A percentile compares a stretch with the other conserved stretches of the same genome.
These are phyloP conservation scores for Ciborinia camelliae DNA, from an alignment of 2,329 filamentous ascomycete genomes.

Conservation along the genomic window DNA sequence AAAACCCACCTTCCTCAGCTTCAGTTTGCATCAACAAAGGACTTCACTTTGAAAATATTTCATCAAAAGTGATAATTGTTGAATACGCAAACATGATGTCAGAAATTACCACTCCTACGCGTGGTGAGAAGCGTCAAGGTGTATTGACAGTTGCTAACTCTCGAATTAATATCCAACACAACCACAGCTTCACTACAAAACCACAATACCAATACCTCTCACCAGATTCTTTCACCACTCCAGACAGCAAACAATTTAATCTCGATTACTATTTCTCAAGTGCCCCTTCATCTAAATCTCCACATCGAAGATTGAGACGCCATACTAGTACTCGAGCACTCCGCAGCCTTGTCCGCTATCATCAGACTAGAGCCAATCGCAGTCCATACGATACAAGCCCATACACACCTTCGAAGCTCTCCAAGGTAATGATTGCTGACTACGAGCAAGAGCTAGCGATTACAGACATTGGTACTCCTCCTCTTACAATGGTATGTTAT, in stretches of 20 bases:
- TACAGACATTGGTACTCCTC: background rate
- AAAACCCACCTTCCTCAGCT: background rate
- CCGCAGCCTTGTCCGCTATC: background rate
- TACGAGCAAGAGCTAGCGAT: background rate
- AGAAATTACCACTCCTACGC: background rate
- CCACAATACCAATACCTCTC: background rate
- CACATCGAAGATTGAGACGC: background rate
- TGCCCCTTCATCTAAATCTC: background rate
- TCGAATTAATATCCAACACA: conserved; percentile 6
- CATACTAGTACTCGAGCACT: background rate
- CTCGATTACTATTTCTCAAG: background rate
- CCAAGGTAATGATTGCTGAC: conserved; percentile 10
- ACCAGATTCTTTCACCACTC: background rate
- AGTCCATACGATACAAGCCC: background rate
- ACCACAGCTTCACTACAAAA: background rate
- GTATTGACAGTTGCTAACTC: background rate
- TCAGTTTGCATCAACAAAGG: background rate
- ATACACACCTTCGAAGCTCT: conserved; percentile 9
- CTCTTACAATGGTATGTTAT: conserved; percentile 5
- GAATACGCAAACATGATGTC: background rate
- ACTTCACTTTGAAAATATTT: background rate
- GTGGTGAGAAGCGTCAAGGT: background rate
- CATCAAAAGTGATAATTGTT: background rate
- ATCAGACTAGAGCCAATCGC: background rate
- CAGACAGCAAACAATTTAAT: background rate